A percentile compares a stretch with the other conserved stretches of the same genome.
phyloP scores from a whole-genome alignment of 2,329 filamentous ascomycete species.

The Akanthomyces muscarius region DNA sequence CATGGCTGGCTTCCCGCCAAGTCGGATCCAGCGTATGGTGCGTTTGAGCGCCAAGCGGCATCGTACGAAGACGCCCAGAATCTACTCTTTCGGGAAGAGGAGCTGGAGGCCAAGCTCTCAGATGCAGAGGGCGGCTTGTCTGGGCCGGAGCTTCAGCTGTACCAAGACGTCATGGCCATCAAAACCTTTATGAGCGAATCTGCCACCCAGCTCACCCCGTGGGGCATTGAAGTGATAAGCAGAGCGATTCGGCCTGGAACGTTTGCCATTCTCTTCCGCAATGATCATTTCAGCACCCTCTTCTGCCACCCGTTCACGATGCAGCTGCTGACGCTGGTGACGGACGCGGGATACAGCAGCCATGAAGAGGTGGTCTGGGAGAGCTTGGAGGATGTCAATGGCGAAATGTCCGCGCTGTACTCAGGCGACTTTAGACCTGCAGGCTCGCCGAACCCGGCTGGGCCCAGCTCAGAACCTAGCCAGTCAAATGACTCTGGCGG shows the following conservation, averaged over 20 bases:
- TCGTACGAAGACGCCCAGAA: constrained; percentile 93
- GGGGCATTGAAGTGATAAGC: constrained; percentile 72
- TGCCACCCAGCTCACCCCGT: constrained; percentile 81
- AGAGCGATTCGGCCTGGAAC: constrained; percentile 69
- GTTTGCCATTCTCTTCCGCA: constrained; percentile 89
- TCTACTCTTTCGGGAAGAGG: constrained; percentile 82
- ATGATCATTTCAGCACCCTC: constrained; percentile 93
- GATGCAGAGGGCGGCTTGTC: constrained; percentile 49
- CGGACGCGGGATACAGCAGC: constrained; percentile 82
- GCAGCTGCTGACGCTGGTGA: constrained; percentile 78
- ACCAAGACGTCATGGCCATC: constrained; percentile 80
- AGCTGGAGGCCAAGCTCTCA: constrained; percentile 72
- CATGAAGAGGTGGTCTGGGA: constrained; percentile 97
- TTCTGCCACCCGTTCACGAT: constrained; percentile 80
- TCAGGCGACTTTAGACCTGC: constrained; percentile 87
- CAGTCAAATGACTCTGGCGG: constrained; percentile 24
- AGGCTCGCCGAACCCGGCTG: constrained; percentile 43
- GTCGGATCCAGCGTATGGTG: constrained; percentile 61
- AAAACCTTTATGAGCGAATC: constrained; percentile 76
- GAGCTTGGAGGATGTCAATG: constrained; percentile 82
- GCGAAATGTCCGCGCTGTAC: constrained; percentile 76
- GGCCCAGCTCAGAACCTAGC: constrained; percentile 21
- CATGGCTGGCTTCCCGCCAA: constrained; percentile 86
- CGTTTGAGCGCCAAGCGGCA: constrained; percentile 69
- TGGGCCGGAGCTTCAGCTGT: constrained; percentile 69